Evolutionary conservation across 2,329 filamentous ascomycete genomes (phyloP).

Genomic region (Beauveria sp.): DNA sequence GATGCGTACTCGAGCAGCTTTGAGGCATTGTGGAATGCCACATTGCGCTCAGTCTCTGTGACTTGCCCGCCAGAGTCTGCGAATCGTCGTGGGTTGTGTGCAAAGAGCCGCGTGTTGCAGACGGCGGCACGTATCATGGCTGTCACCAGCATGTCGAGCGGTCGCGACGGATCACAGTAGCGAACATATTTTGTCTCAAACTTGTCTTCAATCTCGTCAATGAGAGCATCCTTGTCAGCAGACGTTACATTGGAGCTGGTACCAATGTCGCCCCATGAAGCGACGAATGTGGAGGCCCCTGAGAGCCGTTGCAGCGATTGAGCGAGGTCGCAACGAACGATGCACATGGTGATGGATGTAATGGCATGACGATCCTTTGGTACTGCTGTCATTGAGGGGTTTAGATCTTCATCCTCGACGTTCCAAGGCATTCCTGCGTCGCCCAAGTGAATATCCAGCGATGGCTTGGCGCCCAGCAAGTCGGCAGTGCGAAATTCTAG

Average conservation of each 20-base stretch:
- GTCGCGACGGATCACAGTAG: conserved; percentile 13
- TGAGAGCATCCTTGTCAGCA: neutral
- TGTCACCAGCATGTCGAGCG: conserved; percentile 6
- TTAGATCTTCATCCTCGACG: conserved; percentile 8
- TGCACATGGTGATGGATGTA: conserved; percentile 3
- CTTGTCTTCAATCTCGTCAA: conserved; percentile 8
- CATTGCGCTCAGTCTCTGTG: conserved; percentile 5
- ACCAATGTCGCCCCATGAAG: neutral
- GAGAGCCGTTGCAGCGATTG: neutral
- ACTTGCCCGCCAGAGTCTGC: neutral
- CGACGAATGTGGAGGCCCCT: neutral
- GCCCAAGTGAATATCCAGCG: conserved; percentile 2
- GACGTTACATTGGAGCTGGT: neutral
- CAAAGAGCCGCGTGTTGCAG: conserved; percentile 12
- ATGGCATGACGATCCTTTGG: conserved; percentile 8
- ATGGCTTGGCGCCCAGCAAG: conserved; percentile 2
- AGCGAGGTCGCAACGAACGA: conserved; percentile 9
- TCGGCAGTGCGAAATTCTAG: conserved; percentile 9
- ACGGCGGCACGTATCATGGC: conserved; percentile 12
- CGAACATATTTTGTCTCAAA: conserved; percentile 13
- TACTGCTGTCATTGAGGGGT: conserved; percentile 3
- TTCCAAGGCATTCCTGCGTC: conserved; percentile 3
- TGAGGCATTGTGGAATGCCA: conserved; percentile 10
- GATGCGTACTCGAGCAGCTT: conserved; percentile 17
- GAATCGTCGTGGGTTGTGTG: conserved; percentile 9